A percentile compares a stretch with the other conserved stretches of the same genome.
Conservation (phyloP, 1,139 yeast species). For the Hansenula lynferdii region DNA sequence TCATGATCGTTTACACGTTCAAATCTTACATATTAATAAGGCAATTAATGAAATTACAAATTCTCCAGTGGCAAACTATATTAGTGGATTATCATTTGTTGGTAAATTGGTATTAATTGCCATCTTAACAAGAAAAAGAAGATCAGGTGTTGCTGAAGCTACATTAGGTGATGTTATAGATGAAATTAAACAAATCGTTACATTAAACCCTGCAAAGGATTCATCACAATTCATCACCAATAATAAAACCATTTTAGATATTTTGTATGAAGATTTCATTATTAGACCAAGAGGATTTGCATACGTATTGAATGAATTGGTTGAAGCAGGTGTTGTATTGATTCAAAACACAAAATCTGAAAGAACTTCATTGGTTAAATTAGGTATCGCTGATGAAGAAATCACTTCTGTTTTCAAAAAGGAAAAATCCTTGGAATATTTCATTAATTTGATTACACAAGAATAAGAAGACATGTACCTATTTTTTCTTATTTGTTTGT, state of each 20-base stretch:
- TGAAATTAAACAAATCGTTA: constrained; percentile 55
- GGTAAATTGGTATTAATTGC: constrained; percentile 71
- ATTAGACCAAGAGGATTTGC: constrained; percentile 42
- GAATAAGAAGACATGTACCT: neutral
- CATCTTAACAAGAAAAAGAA: constrained; percentile 55
- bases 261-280: constrained; percentile 23
- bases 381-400: constrained; percentile 71
- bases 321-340: constrained; percentile 71
- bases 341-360: constrained; percentile 64
- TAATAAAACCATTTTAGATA: constrained; percentile 23
- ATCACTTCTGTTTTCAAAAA: constrained; percentile 49
- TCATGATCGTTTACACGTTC: constrained; percentile 44
- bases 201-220: constrained; percentile 27
- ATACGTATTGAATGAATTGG: constrained; percentile 56
- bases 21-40: constrained; percentile 63
- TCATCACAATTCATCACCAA: constrained; percentile 24
- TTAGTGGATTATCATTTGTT: constrained; percentile 59
- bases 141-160: constrained; percentile 70
- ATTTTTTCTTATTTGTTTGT: neutral
- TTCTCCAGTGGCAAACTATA: constrained; percentile 61
- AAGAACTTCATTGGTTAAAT: constrained; percentile 54
- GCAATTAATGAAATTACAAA: constrained; percentile 80
- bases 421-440: constrained; percentile 20
- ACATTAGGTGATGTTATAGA: constrained; percentile 72
- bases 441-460: constrained; percentile 6